Evolutionary conservation across 1,139 yeast genomes (phyloP).

Genomic region (Meyerozyma smithsonii): DNA sequence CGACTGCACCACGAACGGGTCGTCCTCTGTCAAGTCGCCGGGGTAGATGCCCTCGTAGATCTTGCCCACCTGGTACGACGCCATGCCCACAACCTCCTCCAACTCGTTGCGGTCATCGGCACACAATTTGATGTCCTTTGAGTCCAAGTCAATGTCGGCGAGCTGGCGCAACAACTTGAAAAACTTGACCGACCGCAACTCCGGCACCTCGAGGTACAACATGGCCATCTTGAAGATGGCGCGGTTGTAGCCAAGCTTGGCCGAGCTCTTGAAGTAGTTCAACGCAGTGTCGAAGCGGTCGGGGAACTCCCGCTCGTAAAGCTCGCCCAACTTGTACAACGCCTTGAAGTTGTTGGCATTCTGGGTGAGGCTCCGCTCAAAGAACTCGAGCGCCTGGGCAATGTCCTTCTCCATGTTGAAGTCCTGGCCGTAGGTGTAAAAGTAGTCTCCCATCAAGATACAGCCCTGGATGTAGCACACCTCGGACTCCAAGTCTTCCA

Average conservation of each 20-base stretch:
- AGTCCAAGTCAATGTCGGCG: constrained; percentile 31
- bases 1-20: constrained; percentile 31
- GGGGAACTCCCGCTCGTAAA: constrained; percentile 31
- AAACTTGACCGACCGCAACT: constrained; percentile 31
- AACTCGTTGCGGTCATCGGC: constrained; percentile 41
- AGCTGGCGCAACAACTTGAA: constrained; percentile 36
- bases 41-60: constrained; percentile 64
- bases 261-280: constrained; percentile 33
- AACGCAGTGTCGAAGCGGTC: constrained; percentile 31
- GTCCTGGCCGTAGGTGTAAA: constrained; percentile 29
- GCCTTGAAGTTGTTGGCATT: constrained; percentile 33
- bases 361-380: constrained; percentile 29
- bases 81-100: constrained; percentile 39
- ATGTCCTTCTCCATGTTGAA: constrained; percentile 32
- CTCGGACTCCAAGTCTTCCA: constrained; percentile 21
- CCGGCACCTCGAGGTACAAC: constrained; percentile 33
- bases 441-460: constrained; percentile 34
- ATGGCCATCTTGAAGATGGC: constrained; percentile 42
- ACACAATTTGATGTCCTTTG: constrained; percentile 29
- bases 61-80: constrained; percentile 56
- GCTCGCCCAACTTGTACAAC: constrained; percentile 37
- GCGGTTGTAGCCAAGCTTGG: constrained; percentile 39
- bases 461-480: constrained; percentile 37
- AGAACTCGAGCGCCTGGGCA: constrained; percentile 27
- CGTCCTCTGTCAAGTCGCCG: constrained; percentile 36